Conservation (phyloP, 148 eudicot species). For the Chenopodium album region DNA sequence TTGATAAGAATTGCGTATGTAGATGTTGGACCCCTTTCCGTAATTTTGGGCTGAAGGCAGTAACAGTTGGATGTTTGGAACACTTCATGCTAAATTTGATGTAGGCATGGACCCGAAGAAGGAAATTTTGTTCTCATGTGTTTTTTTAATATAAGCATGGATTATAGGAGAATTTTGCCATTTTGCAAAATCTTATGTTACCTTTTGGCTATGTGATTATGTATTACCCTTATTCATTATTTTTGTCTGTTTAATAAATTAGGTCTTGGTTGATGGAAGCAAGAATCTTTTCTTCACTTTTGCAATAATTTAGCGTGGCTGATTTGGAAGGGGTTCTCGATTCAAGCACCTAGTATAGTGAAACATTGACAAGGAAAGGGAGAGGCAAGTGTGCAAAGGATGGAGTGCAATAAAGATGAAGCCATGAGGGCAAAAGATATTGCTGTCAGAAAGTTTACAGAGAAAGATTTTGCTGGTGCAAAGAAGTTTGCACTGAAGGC, state of each 20-base stretch:
- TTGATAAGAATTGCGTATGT: background rate
- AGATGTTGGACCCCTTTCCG: background rate
- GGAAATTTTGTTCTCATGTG: background rate
- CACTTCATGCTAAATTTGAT: background rate
- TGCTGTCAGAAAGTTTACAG: slow-evolving; percentile 36
- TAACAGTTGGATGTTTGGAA: background rate
- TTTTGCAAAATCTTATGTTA: background rate
- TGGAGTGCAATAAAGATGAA: slow-evolving; percentile 57
- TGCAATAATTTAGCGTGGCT: background rate
- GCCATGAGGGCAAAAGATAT: slow-evolving; percentile 45
- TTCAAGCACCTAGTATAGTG: background rate
- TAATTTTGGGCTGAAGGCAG: background rate
- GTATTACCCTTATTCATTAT: background rate
- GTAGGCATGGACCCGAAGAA: background rate
- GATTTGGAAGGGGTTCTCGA: slow-evolving; percentile 3
- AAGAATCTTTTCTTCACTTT: background rate
- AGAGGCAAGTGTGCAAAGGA: slow-evolving; percentile 7
- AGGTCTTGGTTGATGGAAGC: slow-evolving; percentile 14
- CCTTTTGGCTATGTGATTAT: background rate
- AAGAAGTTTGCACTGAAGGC: slow-evolving; percentile 44
- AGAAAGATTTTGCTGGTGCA: slow-evolving; percentile 37
- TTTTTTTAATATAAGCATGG: background rate
- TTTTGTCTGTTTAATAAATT: background rate
- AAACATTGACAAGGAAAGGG: slow-evolving; percentile 6
- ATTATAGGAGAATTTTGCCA: background rate